Conservation (phyloP, 2,329 filamentous ascomycete genomes). For the Aaosphaeria pasadenensis region DNA sequence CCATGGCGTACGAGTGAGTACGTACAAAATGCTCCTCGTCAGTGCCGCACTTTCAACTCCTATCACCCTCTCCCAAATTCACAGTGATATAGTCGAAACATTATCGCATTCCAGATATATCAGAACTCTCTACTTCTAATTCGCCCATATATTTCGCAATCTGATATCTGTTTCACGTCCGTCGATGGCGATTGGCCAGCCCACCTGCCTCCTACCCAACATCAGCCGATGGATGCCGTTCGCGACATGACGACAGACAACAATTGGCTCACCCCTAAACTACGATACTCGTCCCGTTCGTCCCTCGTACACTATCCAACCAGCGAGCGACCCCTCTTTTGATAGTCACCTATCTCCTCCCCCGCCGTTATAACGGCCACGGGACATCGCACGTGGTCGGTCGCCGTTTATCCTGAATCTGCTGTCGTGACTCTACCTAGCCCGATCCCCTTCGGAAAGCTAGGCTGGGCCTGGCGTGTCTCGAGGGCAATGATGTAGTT, state of each 20-base stretch:
- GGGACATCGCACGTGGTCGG: too few species aligned
- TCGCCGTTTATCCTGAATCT: too few species aligned
- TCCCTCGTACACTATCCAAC: too few species aligned
- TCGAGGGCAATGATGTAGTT: too few species aligned
- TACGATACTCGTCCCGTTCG: too few species aligned
- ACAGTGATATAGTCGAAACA: conserved; percentile 42
- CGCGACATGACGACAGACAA: not conserved
- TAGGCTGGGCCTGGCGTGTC: too few species aligned
- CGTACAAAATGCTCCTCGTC: conserved; percentile 55
- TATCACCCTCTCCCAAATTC: conserved; percentile 54
- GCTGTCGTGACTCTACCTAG: too few species aligned
- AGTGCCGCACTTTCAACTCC: conserved; percentile 52
- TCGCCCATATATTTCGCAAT: not conserved
- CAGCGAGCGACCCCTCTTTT: too few species aligned
- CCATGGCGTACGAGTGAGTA: conserved; percentile 58
- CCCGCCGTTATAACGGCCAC: too few species aligned
- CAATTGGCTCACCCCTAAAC: not conserved
- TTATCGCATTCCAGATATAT: not conserved
- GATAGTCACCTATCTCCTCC: too few species aligned
- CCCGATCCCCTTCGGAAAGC: too few species aligned
- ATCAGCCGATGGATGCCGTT: not conserved
- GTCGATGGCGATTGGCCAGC: not conserved
- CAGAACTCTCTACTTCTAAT: not conserved
- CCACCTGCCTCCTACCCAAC: not conserved
- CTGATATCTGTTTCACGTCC: not conserved